Conservation (phyloP, 2,329 filamentous ascomycete genomes). For the Fusarium algeriense region DNA sequence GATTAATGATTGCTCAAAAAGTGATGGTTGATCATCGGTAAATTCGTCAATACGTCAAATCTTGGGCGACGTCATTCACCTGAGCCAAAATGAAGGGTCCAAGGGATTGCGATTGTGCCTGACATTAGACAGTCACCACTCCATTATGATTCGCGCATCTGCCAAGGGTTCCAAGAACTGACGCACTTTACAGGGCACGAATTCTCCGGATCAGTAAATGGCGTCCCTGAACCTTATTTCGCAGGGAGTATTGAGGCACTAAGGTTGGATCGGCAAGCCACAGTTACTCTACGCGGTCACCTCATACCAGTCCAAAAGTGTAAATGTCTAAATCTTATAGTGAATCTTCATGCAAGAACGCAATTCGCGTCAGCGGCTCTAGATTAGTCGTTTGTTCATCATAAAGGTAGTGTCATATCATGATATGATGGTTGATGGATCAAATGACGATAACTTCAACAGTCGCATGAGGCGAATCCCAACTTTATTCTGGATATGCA, state of each 20-base stretch:
- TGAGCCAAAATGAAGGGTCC: neutral
- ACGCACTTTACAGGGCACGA: neutral
- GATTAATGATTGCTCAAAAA: fast-evolving
- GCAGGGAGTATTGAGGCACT: fast-evolving
- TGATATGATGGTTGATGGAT: neutral
- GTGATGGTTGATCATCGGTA: neutral
- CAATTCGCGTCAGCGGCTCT: slow-evolving; percentile 3
- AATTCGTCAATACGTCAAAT: no score
- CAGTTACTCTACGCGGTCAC: neutral
- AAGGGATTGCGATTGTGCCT: neutral
- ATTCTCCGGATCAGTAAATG: neutral
- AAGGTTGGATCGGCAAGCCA: slow-evolving; percentile 9
- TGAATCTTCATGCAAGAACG: neutral
- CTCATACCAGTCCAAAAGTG: slow-evolving; percentile 17
- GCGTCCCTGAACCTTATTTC: neutral
- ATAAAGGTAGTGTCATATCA: neutral
- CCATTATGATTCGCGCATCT: neutral
- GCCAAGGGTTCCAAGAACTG: neutral
- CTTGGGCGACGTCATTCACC: neutral
- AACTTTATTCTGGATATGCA: neutral
- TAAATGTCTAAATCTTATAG: neutral
- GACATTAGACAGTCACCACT: neutral
- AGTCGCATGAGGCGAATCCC: neutral
- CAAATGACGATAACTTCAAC: neutral
- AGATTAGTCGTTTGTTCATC: fast-evolving